Percentiles rank a stretch among this genome's conserved stretches.
Evolutionary conservation across 208 protist genomes (phyloP).

Genomic region (Trypanosoma theileri): DNA sequence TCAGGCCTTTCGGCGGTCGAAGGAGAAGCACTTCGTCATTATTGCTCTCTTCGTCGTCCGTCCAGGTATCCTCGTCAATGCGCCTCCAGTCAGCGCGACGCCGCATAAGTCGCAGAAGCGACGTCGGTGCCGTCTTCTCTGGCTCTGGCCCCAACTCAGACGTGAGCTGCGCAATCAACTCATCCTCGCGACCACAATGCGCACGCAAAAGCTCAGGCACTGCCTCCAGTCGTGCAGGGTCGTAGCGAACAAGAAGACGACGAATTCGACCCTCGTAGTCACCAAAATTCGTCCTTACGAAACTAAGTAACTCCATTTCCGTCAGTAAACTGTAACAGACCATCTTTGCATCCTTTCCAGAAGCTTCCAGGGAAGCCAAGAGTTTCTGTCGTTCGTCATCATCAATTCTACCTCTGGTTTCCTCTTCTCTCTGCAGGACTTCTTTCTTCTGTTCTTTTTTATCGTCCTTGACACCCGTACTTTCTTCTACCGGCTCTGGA

Average conservation of each 20-base stretch:
- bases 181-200: constrained; percentile 10
- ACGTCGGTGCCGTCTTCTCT: constrained; percentile 7
- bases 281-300: constrained; percentile 16
- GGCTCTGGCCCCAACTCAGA: constrained; percentile 17
- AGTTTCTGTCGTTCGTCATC: constrained; percentile 1
- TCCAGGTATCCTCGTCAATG: constrained; percentile 26
- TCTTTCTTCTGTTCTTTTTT: not conserved
- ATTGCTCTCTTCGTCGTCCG: constrained; percentile 7
- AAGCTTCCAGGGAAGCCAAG: not conserved
- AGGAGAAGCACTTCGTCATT: not conserved
- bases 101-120: constrained; percentile 5
- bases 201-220: constrained; percentile 1
- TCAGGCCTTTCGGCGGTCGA: constrained; percentile 1
- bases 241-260: constrained; percentile 26
- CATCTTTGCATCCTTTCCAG: not conserved
- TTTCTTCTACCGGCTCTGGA: constrained; percentile 10
- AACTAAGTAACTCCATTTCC: constrained; percentile 14
- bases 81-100: constrained; percentile 9
- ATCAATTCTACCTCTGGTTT: not conserved
- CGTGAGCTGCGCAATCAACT: constrained; percentile 6
- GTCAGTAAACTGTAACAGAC: constrained; percentile 7
- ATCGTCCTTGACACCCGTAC: not conserved
- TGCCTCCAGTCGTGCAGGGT: constrained; percentile 1
- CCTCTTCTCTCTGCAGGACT: not conserved
- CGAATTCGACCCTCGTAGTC: constrained; percentile 19